A percentile compares a stretch with the other conserved stretches of the same genome.
Conservation (phyloP, 1,284 basidiomycete genomes). For the Wolfiporia cocos region DNA sequence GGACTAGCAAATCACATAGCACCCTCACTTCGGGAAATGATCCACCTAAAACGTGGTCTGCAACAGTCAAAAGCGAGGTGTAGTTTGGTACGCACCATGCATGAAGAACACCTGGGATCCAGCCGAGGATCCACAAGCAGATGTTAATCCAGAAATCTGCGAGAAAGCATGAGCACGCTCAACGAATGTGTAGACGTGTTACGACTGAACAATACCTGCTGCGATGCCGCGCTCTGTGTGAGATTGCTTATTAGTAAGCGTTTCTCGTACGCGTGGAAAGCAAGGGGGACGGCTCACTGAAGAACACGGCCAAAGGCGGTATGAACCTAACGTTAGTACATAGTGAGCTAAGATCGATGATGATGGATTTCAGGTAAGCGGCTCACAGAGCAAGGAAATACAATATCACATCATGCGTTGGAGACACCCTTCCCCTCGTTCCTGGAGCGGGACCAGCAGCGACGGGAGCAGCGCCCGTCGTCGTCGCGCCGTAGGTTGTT, state of each 20-base stretch:
- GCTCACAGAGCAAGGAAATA: slow-evolving; percentile 46
- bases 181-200: not conserved
- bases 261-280: not conserved
- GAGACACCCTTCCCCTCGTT: slow-evolving; percentile 21
- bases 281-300: slow-evolving; percentile 46
- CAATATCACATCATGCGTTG: slow-evolving; percentile 32
- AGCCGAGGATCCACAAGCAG: slow-evolving; percentile 44
- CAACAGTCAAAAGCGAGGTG: not conserved
- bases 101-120: slow-evolving; percentile 54
- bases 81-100: slow-evolving; percentile 35
- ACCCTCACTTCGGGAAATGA: slow-evolving; percentile 34
- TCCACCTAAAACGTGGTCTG: slow-evolving; percentile 26
- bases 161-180: not conserved
- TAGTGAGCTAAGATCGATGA: not conserved
- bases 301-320: slow-evolving; percentile 46
- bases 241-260: not conserved
- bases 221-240: slow-evolving; percentile 33
- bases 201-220: not conserved
- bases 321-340: slow-evolving; percentile 37
- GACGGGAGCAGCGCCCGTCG: slow-evolving; percentile 1
- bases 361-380: not conserved
- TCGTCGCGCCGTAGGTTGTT: slow-evolving; percentile 3
- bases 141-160: slow-evolving; percentile 54
- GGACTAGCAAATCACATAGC: slow-evolving; percentile 11
- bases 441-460: slow-evolving; percentile 14